Base-by-base conservation (phyloP, 306 rosid genomes). In the Datisca glomerata region DNA sequence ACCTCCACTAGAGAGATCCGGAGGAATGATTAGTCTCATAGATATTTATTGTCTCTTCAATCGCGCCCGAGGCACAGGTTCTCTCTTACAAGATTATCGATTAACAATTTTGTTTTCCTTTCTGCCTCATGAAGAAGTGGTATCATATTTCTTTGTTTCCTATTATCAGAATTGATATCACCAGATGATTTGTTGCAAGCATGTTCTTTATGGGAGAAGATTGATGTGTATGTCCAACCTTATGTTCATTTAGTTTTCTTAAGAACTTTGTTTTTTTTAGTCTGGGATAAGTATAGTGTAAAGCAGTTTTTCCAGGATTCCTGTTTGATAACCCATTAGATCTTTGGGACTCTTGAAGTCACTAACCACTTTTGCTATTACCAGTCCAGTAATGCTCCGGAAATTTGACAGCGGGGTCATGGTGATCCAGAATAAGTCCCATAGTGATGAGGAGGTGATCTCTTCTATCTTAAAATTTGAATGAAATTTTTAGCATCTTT, bases 21-120 rank as follows among this genome's bases (percentile, higher is more conserved):
- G 98, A 27, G 98, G 95, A 51, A 75, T 89, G 67, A 78, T 89
- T 60, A 89, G 79, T 71, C 86, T 89, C 34, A 77, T 89, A 45
- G 95, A 89, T 60, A 57, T 83, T 40, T 89, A 89, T 31, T 89
- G 98, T 67, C 72, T 83, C 43, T 84, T 89, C 84, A 89, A 83
- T 63, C 93, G 95, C 18, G 98, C 98, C 47, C 77, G 98, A 41
- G 98, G 98, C 42, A 89, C 98, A 89, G 98, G 95, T 89, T 34
- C 31, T 57, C 21, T 42, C 54, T 49, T 55, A 37, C 29, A 3
- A 56, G 25, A 23, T 6, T 14, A 8, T 11, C 7, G 9, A 4
- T 16, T 14, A 0, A 16, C 12, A 4, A 2, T 21, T 41, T 9
- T 45, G 1, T 19, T 31, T 49, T 51, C 13, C 43, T 18, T 56